phyloP scores from a whole-genome alignment of 495 filamentous ascomycete species.

The Penicillium waksmanii region DNA sequence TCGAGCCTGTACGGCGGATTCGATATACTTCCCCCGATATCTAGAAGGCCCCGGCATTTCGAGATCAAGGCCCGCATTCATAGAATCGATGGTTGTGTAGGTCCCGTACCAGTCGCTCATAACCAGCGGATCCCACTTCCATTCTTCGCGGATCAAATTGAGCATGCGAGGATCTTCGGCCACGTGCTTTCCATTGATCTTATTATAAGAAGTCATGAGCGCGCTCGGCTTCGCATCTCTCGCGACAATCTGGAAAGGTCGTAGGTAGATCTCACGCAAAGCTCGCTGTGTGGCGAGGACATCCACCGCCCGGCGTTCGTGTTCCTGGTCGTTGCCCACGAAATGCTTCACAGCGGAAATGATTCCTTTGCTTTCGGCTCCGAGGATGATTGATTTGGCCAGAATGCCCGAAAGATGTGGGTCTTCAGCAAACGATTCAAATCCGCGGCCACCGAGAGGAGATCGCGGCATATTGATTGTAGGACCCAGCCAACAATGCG shows the following conservation, averaged over 20 bases:
- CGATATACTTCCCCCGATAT: background rate
- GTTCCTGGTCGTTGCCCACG: slow-evolving; percentile 73
- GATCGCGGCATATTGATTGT: slow-evolving; percentile 74
- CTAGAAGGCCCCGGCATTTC: slow-evolving; percentile 64
- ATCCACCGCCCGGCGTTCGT: slow-evolving; percentile 63
- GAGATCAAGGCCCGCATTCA: slow-evolving; percentile 67
- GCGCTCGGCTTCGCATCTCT: slow-evolving; percentile 61
- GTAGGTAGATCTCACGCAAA: slow-evolving; percentile 72
- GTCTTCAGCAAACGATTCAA: slow-evolving; percentile 76
- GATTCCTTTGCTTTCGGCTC: slow-evolving; percentile 66
- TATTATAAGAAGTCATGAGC: slow-evolving; percentile 78
- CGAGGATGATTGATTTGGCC: slow-evolving; percentile 62
- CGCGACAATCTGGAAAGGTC: slow-evolving; percentile 72
- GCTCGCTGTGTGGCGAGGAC: slow-evolving; percentile 65
- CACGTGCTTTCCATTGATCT: slow-evolving; percentile 70
- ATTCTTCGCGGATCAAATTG: slow-evolving; percentile 64
- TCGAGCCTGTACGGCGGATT: slow-evolving; percentile 56
- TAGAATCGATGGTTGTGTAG: slow-evolving; percentile 62
- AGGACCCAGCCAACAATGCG: slow-evolving; percentile 68
- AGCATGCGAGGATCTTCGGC: slow-evolving; percentile 62
- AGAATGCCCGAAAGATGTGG: slow-evolving; percentile 66
- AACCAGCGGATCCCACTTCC: slow-evolving; percentile 58
- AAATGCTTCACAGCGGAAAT: slow-evolving; percentile 73
- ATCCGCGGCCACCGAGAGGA: slow-evolving; percentile 71
- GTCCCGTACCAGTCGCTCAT: slow-evolving; percentile 54